Base-by-base conservation (phyloP, 2,329 filamentous ascomycete species). In the Talaromyces sp. region DNA sequence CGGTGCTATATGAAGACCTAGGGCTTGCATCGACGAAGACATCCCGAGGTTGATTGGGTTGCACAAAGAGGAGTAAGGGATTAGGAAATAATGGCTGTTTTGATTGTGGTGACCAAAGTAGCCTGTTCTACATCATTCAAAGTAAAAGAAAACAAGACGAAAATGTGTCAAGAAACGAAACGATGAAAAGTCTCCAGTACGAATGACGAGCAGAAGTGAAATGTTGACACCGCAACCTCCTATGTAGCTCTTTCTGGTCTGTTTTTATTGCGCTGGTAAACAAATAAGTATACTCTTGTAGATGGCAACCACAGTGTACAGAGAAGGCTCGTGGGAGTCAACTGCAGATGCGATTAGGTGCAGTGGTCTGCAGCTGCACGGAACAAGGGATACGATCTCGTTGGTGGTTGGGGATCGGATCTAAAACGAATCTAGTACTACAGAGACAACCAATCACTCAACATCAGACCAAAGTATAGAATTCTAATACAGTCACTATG, bases 361-460 rank as follows among this genome's bases (percentile, higher is more conserved):
- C 50, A 13, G 27, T 56, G 14, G 52, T 56, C 52, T n/a, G 45
- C 22, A 43, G 37, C 39, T 27, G 50, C n/a, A 39, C 61, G 24
- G 57, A 63, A 47, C 61, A 63, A 63, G 61, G 61, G 61, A 57
- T 63, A 45, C 61, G 39, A 57, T 63, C 61, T 57, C 14, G 9
- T 14, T 13, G 41, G 31, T 63, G 61, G 61, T 39, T 57, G 61
- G 61, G n/a, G 39, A 37, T 10, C 24, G 6, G 2, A 45, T 6
- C 31, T 54, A 24, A 6, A 4, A 19, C 41, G 16, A 7, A 24
- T 47, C 45, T 49, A 16, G 13, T 27, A 50, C 16, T 27, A 50
- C 16, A 31, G 24, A 50, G 22, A 13, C 14, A 9, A 11, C 6
- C 13, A 14, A 50, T 14, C 24, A 50, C 22, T 37, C 8, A 10